Base-by-base conservation (phyloP, 148 eudicot genomes). In the Rheum nobile region DNA sequence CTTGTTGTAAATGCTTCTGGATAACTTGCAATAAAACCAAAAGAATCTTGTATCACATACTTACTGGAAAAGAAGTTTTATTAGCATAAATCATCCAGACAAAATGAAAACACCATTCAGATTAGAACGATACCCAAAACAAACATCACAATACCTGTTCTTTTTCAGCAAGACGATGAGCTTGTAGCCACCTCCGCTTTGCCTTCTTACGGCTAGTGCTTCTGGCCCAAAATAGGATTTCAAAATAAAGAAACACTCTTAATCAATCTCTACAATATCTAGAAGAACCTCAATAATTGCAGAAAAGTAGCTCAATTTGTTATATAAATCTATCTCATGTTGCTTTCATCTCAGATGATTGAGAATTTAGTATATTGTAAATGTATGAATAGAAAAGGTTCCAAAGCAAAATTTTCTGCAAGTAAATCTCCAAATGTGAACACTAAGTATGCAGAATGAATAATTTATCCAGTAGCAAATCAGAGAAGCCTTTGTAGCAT, bases 121-220 rank as follows among this genome's bases (percentile, higher is more conserved):
- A n/a, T 39, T 39, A 39, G 42, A 17, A 38, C 6, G 46, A 29
- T 44, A 12, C 0, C 9, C 14, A 28, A 72, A 72, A 34, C 7
- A 14, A 22, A 17, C 17, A 48, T 2, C 37, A 55, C 14, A 24
- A 6, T 79, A 83, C 91, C 82, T 88, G 81, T 52, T 77, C 80
- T 69, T 74, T 79, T 81, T 76, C 81, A 72, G 83, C 81, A 77
- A 85, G 82, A 39, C 57, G 57, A 39, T 75, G 52, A 72, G 79
- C 82, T 55, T 59, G 82, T 73, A 72, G 10, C 87, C 83, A 84
- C 14, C 37, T 42, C 87, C 96, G 89, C 69, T 82, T 82, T 52
- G 76, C 73, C 75, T 44, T 82, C 79, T 82, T 89, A 43, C 97
- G 80, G 72, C 82, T 71, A 71, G 96, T 77, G 77, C 85, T 81